Conservation (phyloP, 495 filamentous ascomycete species). For the Penicillium roqueforti region DNA sequence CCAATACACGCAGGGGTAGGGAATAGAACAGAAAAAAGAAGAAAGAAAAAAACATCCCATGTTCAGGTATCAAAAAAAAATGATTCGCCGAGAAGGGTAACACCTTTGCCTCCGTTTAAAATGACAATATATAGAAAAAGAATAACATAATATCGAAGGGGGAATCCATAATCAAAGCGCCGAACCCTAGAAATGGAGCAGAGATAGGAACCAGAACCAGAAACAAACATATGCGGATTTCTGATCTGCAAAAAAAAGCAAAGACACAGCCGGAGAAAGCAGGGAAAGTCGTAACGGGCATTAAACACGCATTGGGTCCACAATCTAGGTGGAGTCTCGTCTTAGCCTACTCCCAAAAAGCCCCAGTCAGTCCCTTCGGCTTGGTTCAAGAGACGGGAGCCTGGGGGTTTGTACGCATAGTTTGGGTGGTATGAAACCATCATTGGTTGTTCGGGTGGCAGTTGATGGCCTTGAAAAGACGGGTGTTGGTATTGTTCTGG, state of each 20-base stretch:
- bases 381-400: slow-evolving; percentile 37
- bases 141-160: slow-evolving; percentile 5
- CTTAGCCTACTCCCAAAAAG: slow-evolving; percentile 45
- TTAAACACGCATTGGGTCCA: slow-evolving; percentile 19
- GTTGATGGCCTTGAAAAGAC: slow-evolving; percentile 27
- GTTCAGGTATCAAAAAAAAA: slow-evolving; percentile 11
- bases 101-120: slow-evolving; percentile 33
- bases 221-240: slow-evolving; percentile 6
- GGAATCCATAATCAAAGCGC: slow-evolving; percentile 15
- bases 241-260: background rate
- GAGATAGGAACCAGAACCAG: background rate
- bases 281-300: slow-evolving; percentile 29
- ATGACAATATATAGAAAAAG: slow-evolving; percentile 16
- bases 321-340: slow-evolving; percentile 18
- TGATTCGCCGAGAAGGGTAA: slow-evolving; percentile 24
- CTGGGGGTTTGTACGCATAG: slow-evolving; percentile 38
- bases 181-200: slow-evolving; percentile 2
- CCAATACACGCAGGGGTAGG: slow-evolving; percentile 2
- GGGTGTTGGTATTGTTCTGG: slow-evolving; percentile 36
- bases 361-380: slow-evolving; percentile 46
- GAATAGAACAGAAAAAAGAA: slow-evolving; percentile 8
- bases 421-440: slow-evolving; percentile 38
- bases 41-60: slow-evolving; percentile 2
- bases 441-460: slow-evolving; percentile 33
- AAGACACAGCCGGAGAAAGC: background rate